phyloP scores from a whole-genome alignment of 768 basidiomycete genomes.

The Pisolithus sp. region DNA sequence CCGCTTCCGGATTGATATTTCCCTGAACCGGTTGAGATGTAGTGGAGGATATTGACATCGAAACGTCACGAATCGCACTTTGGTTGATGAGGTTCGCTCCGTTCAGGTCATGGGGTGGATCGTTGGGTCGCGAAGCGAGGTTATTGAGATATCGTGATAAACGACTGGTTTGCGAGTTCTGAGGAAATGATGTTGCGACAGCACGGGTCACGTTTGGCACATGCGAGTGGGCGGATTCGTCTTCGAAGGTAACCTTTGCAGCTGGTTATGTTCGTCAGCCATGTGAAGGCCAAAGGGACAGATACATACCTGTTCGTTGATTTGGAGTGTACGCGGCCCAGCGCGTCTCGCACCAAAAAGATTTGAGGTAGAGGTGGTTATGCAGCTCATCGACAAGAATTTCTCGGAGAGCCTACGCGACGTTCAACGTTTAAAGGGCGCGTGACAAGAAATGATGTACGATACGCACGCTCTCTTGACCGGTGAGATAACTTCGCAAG shows the following conservation, averaged over 20 bases:
- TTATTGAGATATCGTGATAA: constrained; percentile 59
- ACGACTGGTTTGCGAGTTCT: constrained; percentile 39
- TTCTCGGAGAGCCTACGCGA: constrained; percentile 72
- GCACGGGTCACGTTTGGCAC: constrained; percentile 17
- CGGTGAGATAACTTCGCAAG: constrained; percentile 71
- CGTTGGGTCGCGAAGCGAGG: constrained; percentile 68
- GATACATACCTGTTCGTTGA: constrained; percentile 64
- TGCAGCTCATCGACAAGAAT: constrained; percentile 94
- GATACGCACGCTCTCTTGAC: constrained; percentile 76
- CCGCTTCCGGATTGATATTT: constrained; percentile 72
- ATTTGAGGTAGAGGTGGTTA: constrained; percentile 94
- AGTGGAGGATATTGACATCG: constrained; percentile 14
- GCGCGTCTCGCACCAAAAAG: constrained; percentile 90
- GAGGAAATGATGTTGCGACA: constrained; percentile 32
- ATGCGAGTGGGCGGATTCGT: constrained; percentile 29
- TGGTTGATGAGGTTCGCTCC: constrained; percentile 29
- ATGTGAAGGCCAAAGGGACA: background rate
- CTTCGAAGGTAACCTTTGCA: constrained; percentile 59
- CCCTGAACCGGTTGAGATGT: constrained; percentile 17
- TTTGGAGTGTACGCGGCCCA: constrained; percentile 82
- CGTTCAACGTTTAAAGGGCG: constrained; percentile 12
- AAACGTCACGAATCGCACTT: constrained; percentile 11
- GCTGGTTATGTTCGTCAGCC: constrained; percentile 36
- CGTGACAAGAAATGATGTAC: background rate
- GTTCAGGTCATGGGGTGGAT: constrained; percentile 63